A percentile compares a stretch with the other conserved stretches of the same genome.
phyloP scores from a whole-genome alignment of 1,284 basidiomycete genomes.

The Moesziomyces sp. region DNA sequence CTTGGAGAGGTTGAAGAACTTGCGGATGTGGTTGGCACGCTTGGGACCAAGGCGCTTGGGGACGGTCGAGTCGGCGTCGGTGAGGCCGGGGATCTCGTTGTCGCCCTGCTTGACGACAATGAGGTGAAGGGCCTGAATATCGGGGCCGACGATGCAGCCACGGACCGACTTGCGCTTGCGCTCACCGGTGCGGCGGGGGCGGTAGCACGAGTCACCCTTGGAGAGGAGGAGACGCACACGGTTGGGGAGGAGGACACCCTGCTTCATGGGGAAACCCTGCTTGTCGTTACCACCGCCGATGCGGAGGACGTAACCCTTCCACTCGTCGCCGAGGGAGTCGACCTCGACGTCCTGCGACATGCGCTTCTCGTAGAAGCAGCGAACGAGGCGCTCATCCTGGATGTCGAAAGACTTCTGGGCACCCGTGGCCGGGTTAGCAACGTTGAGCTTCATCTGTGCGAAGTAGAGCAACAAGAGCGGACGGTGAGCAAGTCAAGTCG shows the following conservation, averaged over 20 bases:
- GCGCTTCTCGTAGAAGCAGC: slow-evolving; percentile 95
- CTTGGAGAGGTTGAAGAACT: slow-evolving; percentile 98
- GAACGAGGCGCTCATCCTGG: slow-evolving; percentile 90
- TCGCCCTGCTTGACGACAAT: slow-evolving; percentile 99
- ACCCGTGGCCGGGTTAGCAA: slow-evolving; percentile 92
- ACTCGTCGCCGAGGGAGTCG: slow-evolving; percentile 93
- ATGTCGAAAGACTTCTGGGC: slow-evolving; percentile 92
- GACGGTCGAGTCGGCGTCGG: slow-evolving; percentile 80
- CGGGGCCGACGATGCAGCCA: slow-evolving; percentile 92
- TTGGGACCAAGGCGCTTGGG: slow-evolving; percentile 96
- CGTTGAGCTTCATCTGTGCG: slow-evolving; percentile 89
- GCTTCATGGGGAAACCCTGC: slow-evolving; percentile 92
- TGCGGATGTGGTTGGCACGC: slow-evolving; percentile 78
- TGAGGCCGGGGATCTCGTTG: slow-evolving; percentile 87
- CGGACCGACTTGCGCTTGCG: slow-evolving; percentile 98
- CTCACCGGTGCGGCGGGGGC: slow-evolving; percentile 89
- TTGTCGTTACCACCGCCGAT: slow-evolving; percentile 96
- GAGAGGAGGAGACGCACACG: slow-evolving; percentile 93
- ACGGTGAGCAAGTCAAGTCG: slow-evolving; percentile 19
- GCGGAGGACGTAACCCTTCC: slow-evolving; percentile 95
- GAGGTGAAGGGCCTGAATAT: slow-evolving; percentile 93
- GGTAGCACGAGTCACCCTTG: slow-evolving; percentile 98
- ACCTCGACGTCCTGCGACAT: slow-evolving; percentile 94
- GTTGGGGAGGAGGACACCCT: slow-evolving; percentile 93
- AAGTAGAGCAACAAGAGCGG: background rate